Conservation (phyloP, 129 eudicot genomes). For the Centrapalus pauciflorus region DNA sequence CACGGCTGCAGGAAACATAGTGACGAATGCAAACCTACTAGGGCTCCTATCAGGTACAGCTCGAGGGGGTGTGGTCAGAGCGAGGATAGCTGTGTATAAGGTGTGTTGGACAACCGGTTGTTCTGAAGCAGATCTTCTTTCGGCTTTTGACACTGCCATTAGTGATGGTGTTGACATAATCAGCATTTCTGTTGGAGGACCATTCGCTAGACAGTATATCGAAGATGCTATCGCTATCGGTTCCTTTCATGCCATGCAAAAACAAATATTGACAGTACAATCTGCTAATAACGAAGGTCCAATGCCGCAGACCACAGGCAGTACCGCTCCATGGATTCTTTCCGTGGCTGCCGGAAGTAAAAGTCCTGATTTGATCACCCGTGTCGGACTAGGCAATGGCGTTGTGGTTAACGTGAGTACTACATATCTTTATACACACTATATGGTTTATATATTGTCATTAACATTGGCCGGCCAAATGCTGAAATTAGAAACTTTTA, state of each 20-base stretch:
- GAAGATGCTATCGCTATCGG: slow-evolving; percentile 19
- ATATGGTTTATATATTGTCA: too few relatives aligned
- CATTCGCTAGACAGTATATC: neutral
- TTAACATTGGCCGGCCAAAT: too few relatives aligned
- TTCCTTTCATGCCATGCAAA: too few relatives aligned
- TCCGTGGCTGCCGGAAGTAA: neutral
- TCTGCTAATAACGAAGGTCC: neutral
- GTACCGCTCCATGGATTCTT: neutral
- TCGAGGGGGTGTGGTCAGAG: slow-evolving; percentile 25
- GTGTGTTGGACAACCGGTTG: slow-evolving; percentile 23
- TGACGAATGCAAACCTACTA: slow-evolving; percentile 17
- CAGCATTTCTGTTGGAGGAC: slow-evolving; percentile 19
- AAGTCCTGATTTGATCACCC: neutral
- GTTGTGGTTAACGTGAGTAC: too few relatives aligned
- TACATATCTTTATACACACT: too few relatives aligned
- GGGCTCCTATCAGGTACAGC: slow-evolving; percentile 26
- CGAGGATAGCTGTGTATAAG: slow-evolving; percentile 33
- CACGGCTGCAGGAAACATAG: slow-evolving; percentile 22
- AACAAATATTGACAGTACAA: neutral
- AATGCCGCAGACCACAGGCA: neutral
- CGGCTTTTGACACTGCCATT: slow-evolving; percentile 34
- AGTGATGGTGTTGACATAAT: slow-evolving; percentile 31
- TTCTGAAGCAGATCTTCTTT: slow-evolving; percentile 16
- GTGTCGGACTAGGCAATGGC: neutral
- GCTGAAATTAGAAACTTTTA: too few relatives aligned